Percentiles rank a stretch among this genome's conserved stretches.
Conservation (phyloP, 2,329 filamentous ascomycete genomes). For the Claviceps purpurea region DNA sequence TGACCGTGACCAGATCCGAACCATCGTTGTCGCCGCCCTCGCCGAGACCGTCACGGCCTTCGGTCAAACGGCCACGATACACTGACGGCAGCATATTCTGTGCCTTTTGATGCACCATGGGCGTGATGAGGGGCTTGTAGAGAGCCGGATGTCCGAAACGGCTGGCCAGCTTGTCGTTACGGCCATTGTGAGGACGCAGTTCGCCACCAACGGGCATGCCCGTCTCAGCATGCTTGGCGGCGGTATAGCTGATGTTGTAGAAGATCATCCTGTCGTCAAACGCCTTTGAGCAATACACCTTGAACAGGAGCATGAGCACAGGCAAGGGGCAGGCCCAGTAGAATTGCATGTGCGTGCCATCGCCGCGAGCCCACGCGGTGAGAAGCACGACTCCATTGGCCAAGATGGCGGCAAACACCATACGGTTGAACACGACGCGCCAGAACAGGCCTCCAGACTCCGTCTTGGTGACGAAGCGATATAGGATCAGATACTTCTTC, state of each 20-base stretch:
- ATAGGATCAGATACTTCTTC: constrained; percentile 90
- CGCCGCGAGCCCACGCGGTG: constrained; percentile 57
- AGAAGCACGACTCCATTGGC: constrained; percentile 68
- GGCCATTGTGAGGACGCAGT: constrained; percentile 26
- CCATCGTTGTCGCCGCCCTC: constrained; percentile 42
- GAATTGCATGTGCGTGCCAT: constrained; percentile 46
- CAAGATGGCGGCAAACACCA: constrained; percentile 69
- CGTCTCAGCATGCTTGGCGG: constrained; percentile 30
- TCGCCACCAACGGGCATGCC: constrained; percentile 29
- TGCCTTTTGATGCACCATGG: constrained; percentile 88
- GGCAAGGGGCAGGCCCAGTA: constrained; percentile 61
- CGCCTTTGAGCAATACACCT: constrained; percentile 60
- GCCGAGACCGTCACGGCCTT: constrained; percentile 17
- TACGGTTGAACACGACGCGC: constrained; percentile 84
- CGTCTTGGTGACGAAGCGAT: constrained; percentile 92
- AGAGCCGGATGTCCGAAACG: constrained; percentile 85
- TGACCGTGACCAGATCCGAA: constrained; percentile 42
- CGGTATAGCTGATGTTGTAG: constrained; percentile 54
- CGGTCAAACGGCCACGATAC: constrained; percentile 66
- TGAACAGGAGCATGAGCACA: constrained; percentile 69
- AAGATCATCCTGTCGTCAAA: constrained; percentile 76
- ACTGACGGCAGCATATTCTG: constrained; percentile 76
- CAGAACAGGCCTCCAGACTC: constrained; percentile 91
- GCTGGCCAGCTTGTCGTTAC: constrained; percentile 56
- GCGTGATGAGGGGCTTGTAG: constrained; percentile 78